phyloP scores from a whole-genome alignment of 2,329 filamentous ascomycete species.

The Fusarium sp. region DNA sequence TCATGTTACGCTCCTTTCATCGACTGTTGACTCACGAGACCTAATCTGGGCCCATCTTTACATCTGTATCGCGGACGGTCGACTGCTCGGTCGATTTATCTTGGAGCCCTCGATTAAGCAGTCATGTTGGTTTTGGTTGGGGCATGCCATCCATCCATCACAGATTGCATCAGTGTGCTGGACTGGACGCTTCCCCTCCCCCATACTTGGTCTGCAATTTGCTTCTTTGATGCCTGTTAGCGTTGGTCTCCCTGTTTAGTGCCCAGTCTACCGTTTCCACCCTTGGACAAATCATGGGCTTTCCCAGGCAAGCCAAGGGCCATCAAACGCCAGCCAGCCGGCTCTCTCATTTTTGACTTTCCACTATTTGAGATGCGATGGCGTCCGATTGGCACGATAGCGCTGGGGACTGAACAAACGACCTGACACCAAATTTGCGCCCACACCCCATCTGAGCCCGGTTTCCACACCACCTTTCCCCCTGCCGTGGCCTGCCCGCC shows the following conservation, averaged over 20 bases:
- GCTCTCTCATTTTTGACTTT: constrained; percentile 43
- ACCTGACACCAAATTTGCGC: constrained; percentile 37
- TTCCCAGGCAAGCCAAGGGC: constrained; percentile 13
- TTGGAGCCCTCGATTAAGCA: neutral
- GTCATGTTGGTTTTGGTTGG: neutral
- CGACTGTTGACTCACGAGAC: neutral
- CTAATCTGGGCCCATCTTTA: neutral
- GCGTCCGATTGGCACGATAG: constrained; percentile 50
- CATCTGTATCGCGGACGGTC: neutral
- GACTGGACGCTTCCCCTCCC: neutral
- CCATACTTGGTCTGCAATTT: constrained; percentile 24
- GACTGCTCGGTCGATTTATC: neutral
- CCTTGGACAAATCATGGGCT: constrained; percentile 20
- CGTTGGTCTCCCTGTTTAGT: constrained; percentile 30
- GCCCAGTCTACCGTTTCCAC: constrained; percentile 15
- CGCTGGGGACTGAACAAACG: constrained; percentile 31
- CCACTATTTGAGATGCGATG: constrained; percentile 46
- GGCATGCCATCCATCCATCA: neutral
- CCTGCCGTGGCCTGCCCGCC: neutral
- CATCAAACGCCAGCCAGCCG: constrained; percentile 21
- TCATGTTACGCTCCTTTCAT: neutral
- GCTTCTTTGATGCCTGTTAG: constrained; percentile 36
- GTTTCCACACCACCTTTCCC: constrained; percentile 30
- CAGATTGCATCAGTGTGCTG: constrained; percentile 26
- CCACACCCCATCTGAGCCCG: constrained; percentile 24